Conservation (phyloP, 164 flowering plant species). For the Akebia trifoliata region DNA sequence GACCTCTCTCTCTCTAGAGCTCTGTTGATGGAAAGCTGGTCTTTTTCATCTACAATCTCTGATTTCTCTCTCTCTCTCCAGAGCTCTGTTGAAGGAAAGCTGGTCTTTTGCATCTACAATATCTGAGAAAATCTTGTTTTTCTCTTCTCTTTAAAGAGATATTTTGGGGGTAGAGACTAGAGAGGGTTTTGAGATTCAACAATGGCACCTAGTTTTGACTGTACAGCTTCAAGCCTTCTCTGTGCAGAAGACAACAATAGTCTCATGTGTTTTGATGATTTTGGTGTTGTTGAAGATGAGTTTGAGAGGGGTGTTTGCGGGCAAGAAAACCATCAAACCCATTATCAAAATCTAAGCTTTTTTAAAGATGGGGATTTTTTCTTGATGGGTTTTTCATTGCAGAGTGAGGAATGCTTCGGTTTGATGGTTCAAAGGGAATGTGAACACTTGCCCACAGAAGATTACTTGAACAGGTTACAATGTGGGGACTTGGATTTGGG, state of each 20-base stretch:
- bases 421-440: constrained; percentile 56
- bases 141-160: constrained; percentile 6
- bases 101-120: constrained; percentile 3
- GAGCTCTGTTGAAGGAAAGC: constrained; percentile 5
- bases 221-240: constrained; percentile 43
- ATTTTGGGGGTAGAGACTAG: neutral
- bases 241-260: constrained; percentile 67
- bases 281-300: constrained; percentile 23
- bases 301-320: constrained; percentile 15
- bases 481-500: constrained; percentile 60
- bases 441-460: constrained; percentile 46
- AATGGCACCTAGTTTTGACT: constrained; percentile 76
- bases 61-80: constrained; percentile 1
- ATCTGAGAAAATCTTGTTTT: constrained; percentile 10
- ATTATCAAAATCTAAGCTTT: constrained; percentile 25
- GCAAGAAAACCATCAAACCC: constrained; percentile 17
- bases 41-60: neutral
- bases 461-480: constrained; percentile 52
- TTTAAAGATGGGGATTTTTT: constrained; percentile 23
- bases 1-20: constrained; percentile 1
- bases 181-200: neutral
- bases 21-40: neutral
- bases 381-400: constrained; percentile 32
- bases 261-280: constrained; percentile 41
- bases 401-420: constrained; percentile 57